These are phyloP conservation scores for Fusarium algeriense DNA, from an alignment of 2,329 filamentous ascomycete species.

Conservation along the genomic window DNA sequence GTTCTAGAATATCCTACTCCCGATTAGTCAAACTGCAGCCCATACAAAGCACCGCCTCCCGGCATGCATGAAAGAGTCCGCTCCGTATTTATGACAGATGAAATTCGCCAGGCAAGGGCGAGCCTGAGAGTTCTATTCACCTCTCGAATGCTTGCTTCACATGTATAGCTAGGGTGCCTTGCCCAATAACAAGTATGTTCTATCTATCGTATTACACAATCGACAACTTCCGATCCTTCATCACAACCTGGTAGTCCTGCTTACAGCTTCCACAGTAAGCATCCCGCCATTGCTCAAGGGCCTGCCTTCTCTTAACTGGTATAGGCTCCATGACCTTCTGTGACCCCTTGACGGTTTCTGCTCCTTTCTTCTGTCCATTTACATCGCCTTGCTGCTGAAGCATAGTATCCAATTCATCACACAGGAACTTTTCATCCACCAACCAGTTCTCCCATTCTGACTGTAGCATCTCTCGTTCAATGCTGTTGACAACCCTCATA, in stretches of 20 bases:
- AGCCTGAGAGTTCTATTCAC: slow-evolving; percentile 17
- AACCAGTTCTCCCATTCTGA: slow-evolving; percentile 97
- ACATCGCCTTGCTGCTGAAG: slow-evolving; percentile 50
- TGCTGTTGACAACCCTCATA: slow-evolving; percentile 87
- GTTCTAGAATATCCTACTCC: slow-evolving; percentile 22
- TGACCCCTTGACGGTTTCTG: slow-evolving; percentile 33
- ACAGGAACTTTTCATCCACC: slow-evolving; percentile 80
- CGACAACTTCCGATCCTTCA: slow-evolving; percentile 49
- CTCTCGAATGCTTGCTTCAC: slow-evolving; percentile 7
- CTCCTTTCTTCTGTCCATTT: slow-evolving; percentile 33
- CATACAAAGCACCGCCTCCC: not conserved
- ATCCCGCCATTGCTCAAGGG: slow-evolving; percentile 62
- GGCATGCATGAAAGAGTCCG: not conserved
- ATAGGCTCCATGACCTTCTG: slow-evolving; percentile 52
- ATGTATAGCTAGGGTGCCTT: not conserved
- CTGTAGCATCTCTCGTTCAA: slow-evolving; percentile 87
- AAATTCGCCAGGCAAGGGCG: slow-evolving; percentile 3
- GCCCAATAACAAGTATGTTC: not conserved
- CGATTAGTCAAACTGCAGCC: not conserved
- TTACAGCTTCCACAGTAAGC: slow-evolving; percentile 69
- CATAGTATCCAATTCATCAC: slow-evolving; percentile 69
- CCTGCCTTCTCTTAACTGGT: slow-evolving; percentile 50
- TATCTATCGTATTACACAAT: slow-evolving; percentile 15
- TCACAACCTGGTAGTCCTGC: slow-evolving; percentile 55
- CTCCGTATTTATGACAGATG: slow-evolving; percentile 10